Evolutionary conservation across 2,329 filamentous ascomycete genomes (phyloP), one percentile per base, ranked within the genome.

Genomic region (Hypoxylon sp.): DNA sequence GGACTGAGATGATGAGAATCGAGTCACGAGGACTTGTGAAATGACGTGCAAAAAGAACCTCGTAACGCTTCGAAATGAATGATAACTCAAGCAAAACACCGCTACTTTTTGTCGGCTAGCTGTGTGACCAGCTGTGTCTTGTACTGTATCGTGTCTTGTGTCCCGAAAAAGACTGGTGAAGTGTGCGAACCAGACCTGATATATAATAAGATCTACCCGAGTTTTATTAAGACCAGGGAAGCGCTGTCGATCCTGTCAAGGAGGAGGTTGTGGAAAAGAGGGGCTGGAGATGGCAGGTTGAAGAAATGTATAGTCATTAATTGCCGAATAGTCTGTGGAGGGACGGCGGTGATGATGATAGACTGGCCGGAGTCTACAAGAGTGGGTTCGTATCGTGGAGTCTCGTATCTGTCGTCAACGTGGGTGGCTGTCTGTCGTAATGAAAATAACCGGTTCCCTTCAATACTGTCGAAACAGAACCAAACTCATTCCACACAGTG

Each of bases 341-440:
- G 71, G 70, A 71, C 68, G 68, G 61, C 48, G 58, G 42, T 53
- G 69, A 71, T 56, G 60, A 68, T 67, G 66, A 69, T 71, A 76
- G 73, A 76, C 74, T 76, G 72, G 72, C 74, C 75, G 62, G 75
- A 76, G 74, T 73, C 75, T 75, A 73, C 54, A 52, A 71, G 64
- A 65, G 66, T 70, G 71, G 59, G 74, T 68, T 70, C 68, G 71
- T 71, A 68, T 74, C 68, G 74, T 58, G 37, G 46, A 60, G 71
- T 17, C 61, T 76, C 74, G 75, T 76, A 73, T 75, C 73, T 68
- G 68, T 70, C 62, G 65, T 67, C 57, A 68, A 55, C 42, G 51
- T 71, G 70, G 13, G 71, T 67, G 65, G 69, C 69, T 72, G 68
- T 69, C 54, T 65, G 72, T 71, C 68, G 67, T 70, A 72, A 67